Evolutionary conservation across 1,284 basidiomycete species (phyloP), one percentile per base, ranked within the genome.

Genomic region (Ceratobasidium sp.): DNA sequence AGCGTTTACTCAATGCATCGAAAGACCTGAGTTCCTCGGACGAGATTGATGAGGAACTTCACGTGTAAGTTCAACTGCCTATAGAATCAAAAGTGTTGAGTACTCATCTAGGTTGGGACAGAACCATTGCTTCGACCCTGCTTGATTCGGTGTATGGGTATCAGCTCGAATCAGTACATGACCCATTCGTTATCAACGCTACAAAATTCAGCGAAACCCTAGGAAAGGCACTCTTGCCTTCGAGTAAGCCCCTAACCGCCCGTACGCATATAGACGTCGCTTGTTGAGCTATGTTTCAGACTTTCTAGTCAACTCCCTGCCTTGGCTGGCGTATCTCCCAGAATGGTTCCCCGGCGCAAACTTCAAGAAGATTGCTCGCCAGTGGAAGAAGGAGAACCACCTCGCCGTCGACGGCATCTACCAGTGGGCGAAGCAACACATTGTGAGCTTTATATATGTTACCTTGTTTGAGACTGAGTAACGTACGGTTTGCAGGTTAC

Each of bases 301-400:
- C 45, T 71, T 71, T 44, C 44, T 59, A 2, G 51, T 71, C 41
- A 71, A 71, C 54, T 44, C 44, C 9, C 15, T 71, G 7, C 66
- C 66, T 8, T 71, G 66, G 66, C 29, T 71, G 9, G 27, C 24
- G 17, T 47, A 57, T 31, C 41, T 59, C 2, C 66, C 66, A 3
- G 33, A 36, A 17, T 71, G 66, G 66, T 14, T 59, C 22, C 66
- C 66, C n/a, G 66, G 66, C 6, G 29, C 54, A 9, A 29, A 33
- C 5, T 71, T 53, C 53, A 71, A 48, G 45, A 47, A 15, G n/a
- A 59, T 24, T 11, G 54, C 53, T 2, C 50, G 41, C 1, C 24
- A 71, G 14, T 71, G 66, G 66, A 56, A 54, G 24, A n/a, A 59
- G 11, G 36, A 59, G 14, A 56, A 56, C 8, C 53, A 71, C 19